Conservation (phyloP, 768 basidiomycete genomes). For the Tulasnella sp. region DNA sequence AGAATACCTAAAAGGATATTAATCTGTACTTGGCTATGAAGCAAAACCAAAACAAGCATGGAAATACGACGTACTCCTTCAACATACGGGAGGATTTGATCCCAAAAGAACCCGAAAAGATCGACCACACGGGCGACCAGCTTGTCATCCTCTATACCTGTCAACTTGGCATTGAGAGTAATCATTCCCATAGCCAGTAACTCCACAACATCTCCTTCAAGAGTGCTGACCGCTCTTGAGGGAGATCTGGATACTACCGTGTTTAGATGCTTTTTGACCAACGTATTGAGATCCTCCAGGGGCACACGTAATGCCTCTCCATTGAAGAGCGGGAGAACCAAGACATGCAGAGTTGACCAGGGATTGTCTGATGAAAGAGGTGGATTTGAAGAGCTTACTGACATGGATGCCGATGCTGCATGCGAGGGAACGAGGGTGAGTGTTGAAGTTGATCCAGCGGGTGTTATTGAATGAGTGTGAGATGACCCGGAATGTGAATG, state of each 20-base stretch:
- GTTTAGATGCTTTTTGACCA: slow-evolving; percentile 68
- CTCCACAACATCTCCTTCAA: slow-evolving; percentile 70
- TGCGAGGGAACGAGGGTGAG: slow-evolving; percentile 17
- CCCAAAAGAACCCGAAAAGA: slow-evolving; percentile 90
- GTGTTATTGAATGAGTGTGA: slow-evolving; percentile 33
- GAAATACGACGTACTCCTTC: slow-evolving; percentile 53
- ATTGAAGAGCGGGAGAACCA: slow-evolving; percentile 84
- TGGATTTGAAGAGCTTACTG: background rate
- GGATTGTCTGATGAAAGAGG: too few species aligned
- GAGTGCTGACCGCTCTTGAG: slow-evolving; percentile 53
- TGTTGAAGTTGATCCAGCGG: slow-evolving; percentile 38
- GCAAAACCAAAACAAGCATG: background rate
- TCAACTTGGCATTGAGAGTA: slow-evolving; percentile 75
- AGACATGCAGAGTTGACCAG: slow-evolving; percentile 73
- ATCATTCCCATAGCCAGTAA: slow-evolving; percentile 83
- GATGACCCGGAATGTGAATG: slow-evolving; percentile 14
- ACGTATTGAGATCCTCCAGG: slow-evolving; percentile 79
- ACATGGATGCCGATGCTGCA: background rate
- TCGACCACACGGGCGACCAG: slow-evolving; percentile 69
- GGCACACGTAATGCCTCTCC: slow-evolving; percentile 74
- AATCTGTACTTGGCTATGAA: background rate
- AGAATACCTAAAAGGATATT: slow-evolving; percentile 35
- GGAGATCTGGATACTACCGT: slow-evolving; percentile 59
- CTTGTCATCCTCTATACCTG: slow-evolving; percentile 62
- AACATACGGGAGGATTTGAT: slow-evolving; percentile 71